Evolutionary conservation across 2,329 filamentous ascomycete species (phyloP).

Genomic region (Hypomyces perniciosus): DNA sequence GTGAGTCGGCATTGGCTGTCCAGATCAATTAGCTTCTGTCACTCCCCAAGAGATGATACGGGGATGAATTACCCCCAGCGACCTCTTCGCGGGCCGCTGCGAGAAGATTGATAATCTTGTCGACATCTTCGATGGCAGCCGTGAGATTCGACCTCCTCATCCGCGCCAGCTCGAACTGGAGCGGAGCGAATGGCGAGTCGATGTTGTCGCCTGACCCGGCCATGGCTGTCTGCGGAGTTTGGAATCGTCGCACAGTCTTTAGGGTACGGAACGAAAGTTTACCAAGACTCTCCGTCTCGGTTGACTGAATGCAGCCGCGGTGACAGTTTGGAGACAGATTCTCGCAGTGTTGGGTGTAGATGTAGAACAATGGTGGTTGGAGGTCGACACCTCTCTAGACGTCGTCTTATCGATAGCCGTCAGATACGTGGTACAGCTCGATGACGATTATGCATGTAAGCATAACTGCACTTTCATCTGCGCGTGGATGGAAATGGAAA

Average conservation of each 20-base stretch:
- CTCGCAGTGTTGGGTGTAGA: not conserved
- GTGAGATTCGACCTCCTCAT: constrained; percentile 63
- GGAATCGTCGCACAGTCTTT: not conserved
- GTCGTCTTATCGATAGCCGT: constrained; percentile 7
- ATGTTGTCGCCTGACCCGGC: constrained; percentile 29
- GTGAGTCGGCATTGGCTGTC: constrained; percentile 31
- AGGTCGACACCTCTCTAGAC: constrained; percentile 4
- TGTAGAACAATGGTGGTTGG: not conserved
- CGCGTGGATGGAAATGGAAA: too few relatives aligned
- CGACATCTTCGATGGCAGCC: constrained; percentile 70
- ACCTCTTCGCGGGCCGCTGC: constrained; percentile 67
- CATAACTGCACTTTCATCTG: not conserved
- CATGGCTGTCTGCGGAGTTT: constrained; percentile 19
- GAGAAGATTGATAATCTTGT: constrained; percentile 74
- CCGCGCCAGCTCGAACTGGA: constrained; percentile 69
- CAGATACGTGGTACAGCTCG: not conserved
- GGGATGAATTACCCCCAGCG: constrained; percentile 49
- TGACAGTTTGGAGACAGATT: not conserved
- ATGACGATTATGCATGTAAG: constrained; percentile 1
- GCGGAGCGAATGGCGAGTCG: constrained; percentile 42
- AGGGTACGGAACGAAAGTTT: not conserved
- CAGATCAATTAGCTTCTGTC: constrained; percentile 13
- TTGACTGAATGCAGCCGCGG: not conserved
- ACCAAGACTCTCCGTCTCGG: not conserved
- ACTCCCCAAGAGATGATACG: not conserved